Percentiles rank a stretch among this genome's conserved stretches.
Conservation (phyloP, 768 basidiomycete genomes). For the Trichaptum fuscoviolaceum region DNA sequence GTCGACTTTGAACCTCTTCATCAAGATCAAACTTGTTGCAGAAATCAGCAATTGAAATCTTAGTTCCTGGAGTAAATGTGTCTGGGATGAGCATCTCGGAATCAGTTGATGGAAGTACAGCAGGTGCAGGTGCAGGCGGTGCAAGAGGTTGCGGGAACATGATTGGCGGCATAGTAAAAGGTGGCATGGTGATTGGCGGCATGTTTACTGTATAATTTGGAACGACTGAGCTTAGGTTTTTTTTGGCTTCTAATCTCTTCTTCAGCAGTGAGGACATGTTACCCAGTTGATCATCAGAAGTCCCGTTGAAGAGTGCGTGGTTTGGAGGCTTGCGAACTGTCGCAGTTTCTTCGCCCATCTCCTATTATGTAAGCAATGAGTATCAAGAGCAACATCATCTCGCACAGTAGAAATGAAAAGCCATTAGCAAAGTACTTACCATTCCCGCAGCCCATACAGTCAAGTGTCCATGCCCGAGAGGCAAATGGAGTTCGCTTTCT, state of each 20-base stretch:
- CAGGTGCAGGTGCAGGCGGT: neutral
- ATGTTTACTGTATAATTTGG: neutral
- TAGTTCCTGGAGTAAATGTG: neutral
- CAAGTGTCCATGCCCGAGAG: neutral
- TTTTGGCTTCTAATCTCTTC: neutral
- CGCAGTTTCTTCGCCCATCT: neutral
- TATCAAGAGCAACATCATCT: neutral
- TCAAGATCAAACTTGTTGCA: conserved; percentile 6
- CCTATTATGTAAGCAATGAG: neutral
- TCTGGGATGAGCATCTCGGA: neutral
- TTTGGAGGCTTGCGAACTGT: neutral
- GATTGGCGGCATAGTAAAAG: neutral
- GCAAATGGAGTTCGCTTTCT: neutral
- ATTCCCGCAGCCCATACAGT: neutral
- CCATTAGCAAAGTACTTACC: neutral
- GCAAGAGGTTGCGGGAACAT: neutral
- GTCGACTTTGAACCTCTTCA: conserved; percentile 7
- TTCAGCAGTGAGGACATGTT: neutral
- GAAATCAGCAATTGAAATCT: neutral
- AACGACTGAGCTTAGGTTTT: neutral
- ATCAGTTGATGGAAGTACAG: neutral
- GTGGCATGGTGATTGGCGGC: neutral
- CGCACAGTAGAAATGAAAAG: neutral
- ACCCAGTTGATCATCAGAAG: neutral
- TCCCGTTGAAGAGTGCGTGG: neutral